A percentile compares a stretch with the other conserved stretches of the same genome.
Evolutionary conservation across 768 basidiomycete genomes (phyloP).

Genomic region (Sporobolomyces pararoseus): DNA sequence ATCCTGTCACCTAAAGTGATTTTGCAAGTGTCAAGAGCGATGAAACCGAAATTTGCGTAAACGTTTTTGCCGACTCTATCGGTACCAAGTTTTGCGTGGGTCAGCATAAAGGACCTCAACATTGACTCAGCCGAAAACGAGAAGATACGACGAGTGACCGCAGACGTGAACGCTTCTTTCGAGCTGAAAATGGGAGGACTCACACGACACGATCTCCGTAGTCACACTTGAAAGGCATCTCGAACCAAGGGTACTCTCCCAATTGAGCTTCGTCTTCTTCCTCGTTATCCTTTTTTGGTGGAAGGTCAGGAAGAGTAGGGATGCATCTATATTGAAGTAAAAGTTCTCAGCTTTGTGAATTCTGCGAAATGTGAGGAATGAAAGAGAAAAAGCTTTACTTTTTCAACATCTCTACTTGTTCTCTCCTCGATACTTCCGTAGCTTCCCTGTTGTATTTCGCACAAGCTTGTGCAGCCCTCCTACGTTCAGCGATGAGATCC

Average conservation of each 20-base stretch:
- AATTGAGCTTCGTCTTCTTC: slow-evolving; percentile 35
- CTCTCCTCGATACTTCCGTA: slow-evolving; percentile 6
- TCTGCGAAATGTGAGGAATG: no score
- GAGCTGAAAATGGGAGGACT: no score
- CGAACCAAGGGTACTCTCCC: slow-evolving; percentile 15
- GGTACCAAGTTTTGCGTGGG: not conserved
- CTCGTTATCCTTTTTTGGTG: not conserved
- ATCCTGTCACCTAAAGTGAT: slow-evolving; percentile 48
- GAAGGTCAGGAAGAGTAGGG: slow-evolving; percentile 18
- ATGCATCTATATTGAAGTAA: not conserved
- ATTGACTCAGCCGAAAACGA: no score
- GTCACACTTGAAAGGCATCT: slow-evolving; percentile 33
- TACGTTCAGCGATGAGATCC: slow-evolving; percentile 17
- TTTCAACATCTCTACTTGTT: slow-evolving; percentile 34
- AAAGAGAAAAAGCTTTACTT: not conserved
- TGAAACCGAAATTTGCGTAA: slow-evolving; percentile 28
- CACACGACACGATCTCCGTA: slow-evolving; percentile 26
- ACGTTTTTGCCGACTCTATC: slow-evolving; percentile 15
- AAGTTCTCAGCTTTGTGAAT: no score
- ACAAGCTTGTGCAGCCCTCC: slow-evolving; percentile 12
- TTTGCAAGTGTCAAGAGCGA: slow-evolving; percentile 32
- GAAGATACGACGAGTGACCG: no score
- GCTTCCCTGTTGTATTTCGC: slow-evolving; percentile 23
- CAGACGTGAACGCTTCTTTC: no score
- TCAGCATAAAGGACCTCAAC: not conserved